A percentile compares a stretch with the other conserved stretches of the same genome.
Conservation (phyloP, 805 yeast genomes). For the Hanseniaspora clermontiae region DNA sequence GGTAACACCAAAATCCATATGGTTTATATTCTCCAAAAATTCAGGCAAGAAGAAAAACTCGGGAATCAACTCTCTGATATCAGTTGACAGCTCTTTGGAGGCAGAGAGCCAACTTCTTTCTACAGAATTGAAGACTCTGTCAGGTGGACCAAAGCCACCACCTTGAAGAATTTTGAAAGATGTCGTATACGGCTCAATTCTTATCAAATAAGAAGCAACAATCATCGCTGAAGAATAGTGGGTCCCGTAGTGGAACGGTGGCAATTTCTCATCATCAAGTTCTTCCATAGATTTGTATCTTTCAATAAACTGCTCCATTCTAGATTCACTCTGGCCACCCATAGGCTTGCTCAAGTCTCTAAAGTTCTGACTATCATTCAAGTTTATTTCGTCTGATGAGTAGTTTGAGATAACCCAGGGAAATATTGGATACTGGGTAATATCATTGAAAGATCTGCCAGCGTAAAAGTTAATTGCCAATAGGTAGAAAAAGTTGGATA, state of each 20-base stretch:
- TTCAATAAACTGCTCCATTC: conserved; percentile 55
- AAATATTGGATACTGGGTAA: conserved; percentile 82
- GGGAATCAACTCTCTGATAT: conserved; percentile 77
- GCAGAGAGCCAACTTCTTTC: conserved; percentile 75
- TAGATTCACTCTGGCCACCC: conserved; percentile 65
- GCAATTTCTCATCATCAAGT: conserved; percentile 44
- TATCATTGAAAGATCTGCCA: conserved; percentile 77
- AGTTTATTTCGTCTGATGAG: conserved; percentile 54
- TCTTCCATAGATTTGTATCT: conserved; percentile 59
- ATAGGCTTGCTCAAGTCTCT: conserved; percentile 76
- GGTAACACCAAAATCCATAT: conserved; percentile 54
- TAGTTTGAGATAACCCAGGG: conserved; percentile 88
- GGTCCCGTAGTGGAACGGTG: conserved; percentile 85
- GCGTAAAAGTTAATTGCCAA: conserved; percentile 73
- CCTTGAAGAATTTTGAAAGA: conserved; percentile 72
- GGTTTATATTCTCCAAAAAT: conserved; percentile 51
- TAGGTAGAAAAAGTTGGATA: conserved; percentile 72
- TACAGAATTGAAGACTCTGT: conserved; percentile 61
- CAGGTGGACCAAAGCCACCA: conserved; percentile 82
- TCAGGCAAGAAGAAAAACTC: conserved; percentile 79
- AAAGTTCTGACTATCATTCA: conserved; percentile 46
- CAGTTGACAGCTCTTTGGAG: conserved; percentile 67
- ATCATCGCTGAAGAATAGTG: conserved; percentile 92
- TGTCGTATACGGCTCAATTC: conserved; percentile 70
- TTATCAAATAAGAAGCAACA: conserved; percentile 64